Base-by-base conservation (phyloP, 495 filamentous ascomycete genomes). In the Pseudevernia furfuracea region DNA sequence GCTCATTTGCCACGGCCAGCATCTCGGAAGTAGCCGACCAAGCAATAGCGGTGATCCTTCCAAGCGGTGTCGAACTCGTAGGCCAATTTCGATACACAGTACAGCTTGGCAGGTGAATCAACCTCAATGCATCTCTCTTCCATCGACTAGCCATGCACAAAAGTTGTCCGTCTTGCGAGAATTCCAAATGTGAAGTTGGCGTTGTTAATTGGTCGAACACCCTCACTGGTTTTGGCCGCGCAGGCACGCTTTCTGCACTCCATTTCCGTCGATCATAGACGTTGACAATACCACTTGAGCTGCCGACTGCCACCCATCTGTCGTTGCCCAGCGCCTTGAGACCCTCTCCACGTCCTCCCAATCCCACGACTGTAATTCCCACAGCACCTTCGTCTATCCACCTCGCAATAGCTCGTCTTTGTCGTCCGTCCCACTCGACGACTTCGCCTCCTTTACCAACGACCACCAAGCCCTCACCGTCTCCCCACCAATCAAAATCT, bases 41-140 rank as follows among this genome's bases (percentile, higher is more conserved):
- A 25, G 90, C 88, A 55, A 96, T 85, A 2, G 86, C 82, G 5
- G 88, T 89, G 60, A 97, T 86, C 39, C 91, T 81, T 0, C 95
- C 95, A 64, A 98, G 71, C 14, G 95, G 93, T 61, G 94, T 98
- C 73, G 86, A 84, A 46, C 83, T 82, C 48, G 94, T 98, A 28
- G 94, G 94, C 94, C 94, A 98, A 75, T 98, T 97, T 70, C 84
- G 85, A 79, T 94, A 98, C 21, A 97, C 91, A 4, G 91, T 95
- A 72, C 91, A 96, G 64, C 83, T 89, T 2, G 93, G 93, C 68
- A 98, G 76, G 74, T 98, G 94, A 43, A 94, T 92, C 68, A 98
- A 75, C 74, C 89, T 79, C 72, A 98, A 72, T 3, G 91, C 89
- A 79, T 97, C 91, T 66, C 87, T 87, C 79, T 96, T 96, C 78